Base-by-base conservation (phyloP, 2,329 filamentous ascomycete species). In the Ceratocystis harringtonii region DNA sequence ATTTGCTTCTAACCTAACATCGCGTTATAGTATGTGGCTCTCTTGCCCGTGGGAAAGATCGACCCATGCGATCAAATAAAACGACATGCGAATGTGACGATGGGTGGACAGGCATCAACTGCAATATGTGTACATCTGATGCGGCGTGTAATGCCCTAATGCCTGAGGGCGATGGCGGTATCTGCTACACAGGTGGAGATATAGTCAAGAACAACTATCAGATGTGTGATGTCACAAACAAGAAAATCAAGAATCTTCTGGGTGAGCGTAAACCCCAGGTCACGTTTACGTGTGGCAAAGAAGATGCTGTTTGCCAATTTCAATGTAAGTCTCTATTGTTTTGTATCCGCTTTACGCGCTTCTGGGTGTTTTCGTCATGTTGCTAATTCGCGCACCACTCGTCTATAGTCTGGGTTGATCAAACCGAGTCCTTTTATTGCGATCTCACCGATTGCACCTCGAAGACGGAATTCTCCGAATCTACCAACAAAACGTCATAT, bases 91-190 rank as follows among this genome's bases (percentile, higher is more conserved):
- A 90, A 52, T 99, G 94, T 75, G 88, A 92, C 72, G 89, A 95
- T 45, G 94, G 94, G 65, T 99, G 94, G 94, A 84, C 84, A 50
- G 94, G 94, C 69, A 92, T 99, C 77, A 99, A 99, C 79, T 99
- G 94, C 83, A 99, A 94, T 72, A 90, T 99, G 66, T 99, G 94
- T 76, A 85, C 87, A 68, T 84, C 85, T 3, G 81, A 97, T 73
- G 79, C 87, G 70, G 92, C 89, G 17, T 99, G 94, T 72, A 84
- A 94, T 73, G 86, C 89, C 43, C 79, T 99, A 75, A 95, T 95
- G 86, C 89, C 90, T 3, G 85, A 87, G 15, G 83, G 83, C 2
- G 83, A 90, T 68, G 90, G 87, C 58, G 94, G 91, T 41, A 86
- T 96, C 10, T 99, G 94, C 77, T 97, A 96, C 74, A 87, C 89